phyloP scores from a whole-genome alignment of 257 asterid species.

The Nicotiana sylvestris region DNA sequence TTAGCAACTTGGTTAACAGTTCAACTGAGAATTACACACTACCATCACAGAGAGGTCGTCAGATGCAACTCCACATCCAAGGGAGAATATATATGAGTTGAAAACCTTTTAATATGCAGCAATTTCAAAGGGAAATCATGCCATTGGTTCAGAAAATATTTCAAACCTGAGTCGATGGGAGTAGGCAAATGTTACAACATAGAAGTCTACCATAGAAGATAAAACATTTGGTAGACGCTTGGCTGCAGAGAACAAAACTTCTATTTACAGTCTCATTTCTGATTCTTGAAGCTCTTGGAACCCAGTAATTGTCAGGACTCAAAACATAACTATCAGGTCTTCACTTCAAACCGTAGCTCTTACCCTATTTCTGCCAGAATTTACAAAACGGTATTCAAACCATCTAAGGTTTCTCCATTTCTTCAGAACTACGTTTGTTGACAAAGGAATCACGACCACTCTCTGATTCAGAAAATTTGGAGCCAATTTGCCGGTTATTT shows the following conservation, averaged over 20 bases:
- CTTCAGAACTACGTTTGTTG: slow-evolving; percentile 43
- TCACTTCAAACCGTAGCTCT: not conserved
- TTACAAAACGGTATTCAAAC: not conserved
- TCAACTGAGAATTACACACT: not conserved
- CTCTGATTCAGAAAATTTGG: slow-evolving; percentile 41
- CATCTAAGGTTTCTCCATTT: slow-evolving; percentile 31
- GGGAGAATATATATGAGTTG: not conserved
- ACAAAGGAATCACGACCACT: slow-evolving; percentile 24
- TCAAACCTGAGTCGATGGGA: not conserved
- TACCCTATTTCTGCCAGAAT: not conserved
- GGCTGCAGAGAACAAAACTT: not conserved
- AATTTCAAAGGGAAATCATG: not conserved
- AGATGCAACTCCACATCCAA: not conserved
- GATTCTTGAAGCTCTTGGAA: not conserved
- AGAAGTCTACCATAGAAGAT: not conserved
- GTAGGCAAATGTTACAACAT: not conserved
- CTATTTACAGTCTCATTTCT: slow-evolving; percentile 8
- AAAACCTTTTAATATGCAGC: not conserved
- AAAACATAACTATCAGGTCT: not conserved
- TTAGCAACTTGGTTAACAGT: too few species aligned
- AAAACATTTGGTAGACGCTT: not conserved
- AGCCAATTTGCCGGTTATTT: slow-evolving; percentile 33
- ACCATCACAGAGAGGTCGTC: not conserved
- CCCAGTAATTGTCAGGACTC: not conserved
- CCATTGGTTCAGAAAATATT: not conserved